phyloP scores from a whole-genome alignment of 2,329 filamentous ascomycete species.

The Cladophialophora immunda region DNA sequence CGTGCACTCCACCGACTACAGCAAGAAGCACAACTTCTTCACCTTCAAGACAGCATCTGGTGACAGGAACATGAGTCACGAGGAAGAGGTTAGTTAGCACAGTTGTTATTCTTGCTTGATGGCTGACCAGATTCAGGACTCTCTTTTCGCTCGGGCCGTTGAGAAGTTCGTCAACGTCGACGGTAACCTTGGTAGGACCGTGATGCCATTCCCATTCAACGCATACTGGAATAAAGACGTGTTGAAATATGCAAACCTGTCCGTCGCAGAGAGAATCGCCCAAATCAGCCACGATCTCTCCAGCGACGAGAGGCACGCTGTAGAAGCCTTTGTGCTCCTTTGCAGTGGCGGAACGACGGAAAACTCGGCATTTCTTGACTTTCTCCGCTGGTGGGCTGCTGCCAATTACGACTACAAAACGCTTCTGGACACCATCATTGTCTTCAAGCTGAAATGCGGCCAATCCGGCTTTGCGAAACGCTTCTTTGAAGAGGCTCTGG shows the following conservation, averaged over 20 bases:
- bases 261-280: slow-evolving; percentile 53
- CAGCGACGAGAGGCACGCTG: slow-evolving; percentile 50
- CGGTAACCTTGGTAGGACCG: slow-evolving; percentile 48
- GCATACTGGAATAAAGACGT: slow-evolving; percentile 46
- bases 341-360: slow-evolving; percentile 55
- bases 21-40: slow-evolving; percentile 54
- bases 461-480: slow-evolving; percentile 57
- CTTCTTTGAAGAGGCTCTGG: slow-evolving; percentile 56
- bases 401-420: slow-evolving; percentile 53
- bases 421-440: slow-evolving; percentile 51
- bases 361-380: slow-evolving; percentile 57
- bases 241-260: slow-evolving; percentile 51
- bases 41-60: slow-evolving; percentile 47
- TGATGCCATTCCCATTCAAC: slow-evolving; percentile 55
- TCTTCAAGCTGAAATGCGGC: slow-evolving; percentile 54
- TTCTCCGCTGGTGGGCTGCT: slow-evolving; percentile 60
- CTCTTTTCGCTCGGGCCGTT: slow-evolving; percentile 47
- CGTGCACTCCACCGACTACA: slow-evolving; percentile 53
- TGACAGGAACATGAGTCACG: slow-evolving; percentile 50
- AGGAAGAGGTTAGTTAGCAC: slow-evolving; percentile 48
- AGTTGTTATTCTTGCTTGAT: neutral
- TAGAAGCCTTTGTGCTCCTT: slow-evolving; percentile 55
- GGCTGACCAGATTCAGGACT: slow-evolving; percentile 41
- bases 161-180: slow-evolving; percentile 59
- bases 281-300: slow-evolving; percentile 52